Conservation (phyloP, 1,139 yeast genomes). For the Yamadazyma dushanensis region DNA sequence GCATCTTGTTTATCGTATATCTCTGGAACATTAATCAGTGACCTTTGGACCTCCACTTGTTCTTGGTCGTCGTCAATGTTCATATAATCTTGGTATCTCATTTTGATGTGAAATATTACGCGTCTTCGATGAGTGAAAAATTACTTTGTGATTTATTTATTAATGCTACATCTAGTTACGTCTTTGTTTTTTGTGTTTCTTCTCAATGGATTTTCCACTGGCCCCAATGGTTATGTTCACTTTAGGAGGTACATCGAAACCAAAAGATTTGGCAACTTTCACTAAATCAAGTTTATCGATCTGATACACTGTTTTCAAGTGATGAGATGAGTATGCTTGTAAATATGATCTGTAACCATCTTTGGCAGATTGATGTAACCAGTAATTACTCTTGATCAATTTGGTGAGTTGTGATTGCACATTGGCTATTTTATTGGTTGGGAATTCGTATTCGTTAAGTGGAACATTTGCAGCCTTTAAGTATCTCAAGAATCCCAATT, state of each 20-base stretch:
- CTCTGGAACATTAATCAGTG: constrained; percentile 2
- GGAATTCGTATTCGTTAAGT: constrained; percentile 94
- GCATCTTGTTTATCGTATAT: constrained; percentile 18
- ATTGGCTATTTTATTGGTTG: constrained; percentile 88
- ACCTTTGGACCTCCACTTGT: constrained; percentile 1
- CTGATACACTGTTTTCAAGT: constrained; percentile 91
- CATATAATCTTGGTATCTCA: constrained; percentile 12
- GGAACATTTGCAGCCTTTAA: constrained; percentile 97
- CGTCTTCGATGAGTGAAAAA: neutral
- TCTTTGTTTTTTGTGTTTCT: constrained; percentile 51
- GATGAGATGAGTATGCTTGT: constrained; percentile 97
- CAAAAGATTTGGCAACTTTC: constrained; percentile 93
- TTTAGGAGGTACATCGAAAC: constrained; percentile 94
- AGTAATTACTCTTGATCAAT: constrained; percentile 86
- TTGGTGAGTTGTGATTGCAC: constrained; percentile 93
- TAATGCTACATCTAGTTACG: constrained; percentile 21
- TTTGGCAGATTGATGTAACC: constrained; percentile 93
- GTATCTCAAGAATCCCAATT: constrained; percentile 90
- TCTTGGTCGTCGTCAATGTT: neutral
- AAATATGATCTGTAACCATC: constrained; percentile 96
- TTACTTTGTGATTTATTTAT: neutral
- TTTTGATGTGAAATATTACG: neutral
- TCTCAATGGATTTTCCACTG: constrained; percentile 66
- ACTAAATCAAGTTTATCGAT: constrained; percentile 91
- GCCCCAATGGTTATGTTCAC: constrained; percentile 96